These are phyloP conservation scores for Gracilaria vermiculophylla DNA, from an alignment of 23 red algal genomes.

Conservation along the genomic window DNA sequence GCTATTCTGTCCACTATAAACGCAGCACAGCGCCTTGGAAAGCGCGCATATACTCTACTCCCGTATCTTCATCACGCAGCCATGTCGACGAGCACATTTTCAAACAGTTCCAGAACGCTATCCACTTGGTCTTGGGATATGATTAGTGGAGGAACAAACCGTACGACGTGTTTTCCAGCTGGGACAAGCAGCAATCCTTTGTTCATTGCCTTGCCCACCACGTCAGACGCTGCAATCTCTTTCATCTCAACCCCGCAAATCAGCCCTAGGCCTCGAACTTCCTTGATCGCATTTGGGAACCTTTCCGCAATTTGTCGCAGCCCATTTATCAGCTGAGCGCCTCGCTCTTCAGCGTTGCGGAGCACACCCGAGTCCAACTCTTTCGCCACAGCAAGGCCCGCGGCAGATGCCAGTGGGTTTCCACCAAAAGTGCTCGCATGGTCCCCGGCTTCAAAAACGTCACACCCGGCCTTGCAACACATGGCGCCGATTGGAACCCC, in stretches of 20 bases:
- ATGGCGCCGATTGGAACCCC: slow-evolving; percentile 98
- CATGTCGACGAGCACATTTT: slow-evolving; percentile 12
- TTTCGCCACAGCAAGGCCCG: slow-evolving; percentile 73
- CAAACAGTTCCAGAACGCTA: slow-evolving; percentile 50
- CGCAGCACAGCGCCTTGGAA: too few species aligned
- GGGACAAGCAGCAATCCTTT: slow-evolving; percentile 82
- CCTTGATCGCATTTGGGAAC: slow-evolving; percentile 33
- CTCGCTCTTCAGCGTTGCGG: slow-evolving; percentile 72
- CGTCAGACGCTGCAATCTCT: slow-evolving; percentile 26
- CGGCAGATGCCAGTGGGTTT: slow-evolving; percentile 76
- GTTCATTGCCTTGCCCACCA: slow-evolving; percentile 58
- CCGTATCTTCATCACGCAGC: neutral
- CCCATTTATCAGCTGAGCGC: slow-evolving; percentile 56
- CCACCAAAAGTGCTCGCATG: slow-evolving; percentile 98
- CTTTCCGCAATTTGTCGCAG: slow-evolving; percentile 33
- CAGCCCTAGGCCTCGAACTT: slow-evolving; percentile 82
- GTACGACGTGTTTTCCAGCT: slow-evolving; percentile 79
- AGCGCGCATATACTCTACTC: too few species aligned
- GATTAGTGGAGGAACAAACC: slow-evolving; percentile 85
- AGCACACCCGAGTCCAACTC: slow-evolving; percentile 73
- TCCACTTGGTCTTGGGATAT: slow-evolving; percentile 67
- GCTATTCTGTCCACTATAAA: too few species aligned
- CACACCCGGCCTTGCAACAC: slow-evolving; percentile 64
- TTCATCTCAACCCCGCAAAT: slow-evolving; percentile 78
- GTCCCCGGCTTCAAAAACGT: slow-evolving; percentile 88